A percentile compares a stretch with the other conserved stretches of the same genome.
Conservation (phyloP, 768 basidiomycete species). For the Naganishia vaughanmartiniae region DNA sequence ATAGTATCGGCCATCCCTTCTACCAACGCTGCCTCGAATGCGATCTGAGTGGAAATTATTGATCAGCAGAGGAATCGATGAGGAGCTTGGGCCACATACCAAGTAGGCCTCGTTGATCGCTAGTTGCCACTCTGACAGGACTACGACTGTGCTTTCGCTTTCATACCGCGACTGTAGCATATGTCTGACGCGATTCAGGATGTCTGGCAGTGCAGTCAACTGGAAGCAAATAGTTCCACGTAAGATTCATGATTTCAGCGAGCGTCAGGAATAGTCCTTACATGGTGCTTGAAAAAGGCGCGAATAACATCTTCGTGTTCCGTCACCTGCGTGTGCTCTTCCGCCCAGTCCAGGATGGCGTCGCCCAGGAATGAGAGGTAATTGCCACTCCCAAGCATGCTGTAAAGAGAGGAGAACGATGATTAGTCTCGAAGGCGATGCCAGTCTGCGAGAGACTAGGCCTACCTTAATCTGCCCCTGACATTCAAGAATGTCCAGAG, state of each 20-base stretch:
- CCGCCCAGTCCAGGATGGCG: conserved; percentile 18
- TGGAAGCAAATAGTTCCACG: not conserved
- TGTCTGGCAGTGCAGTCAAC: conserved; percentile 9
- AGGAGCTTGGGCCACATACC: not conserved
- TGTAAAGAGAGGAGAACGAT: not conserved
- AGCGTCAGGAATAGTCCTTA: not conserved
- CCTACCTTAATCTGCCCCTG: conserved; percentile 5
- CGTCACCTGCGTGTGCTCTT: conserved; percentile 6
- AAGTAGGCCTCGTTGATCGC: conserved; percentile 14
- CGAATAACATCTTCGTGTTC: conserved; percentile 22
- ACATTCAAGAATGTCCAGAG: conserved; percentile 22
- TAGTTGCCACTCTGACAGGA: conserved; percentile 21
- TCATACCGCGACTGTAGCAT: conserved; percentile 8
- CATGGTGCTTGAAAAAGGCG: conserved; percentile 22
- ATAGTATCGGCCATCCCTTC: conserved; percentile 14
- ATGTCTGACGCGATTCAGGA: conserved; percentile 6
- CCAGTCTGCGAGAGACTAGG: no score
- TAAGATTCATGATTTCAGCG: not conserved
- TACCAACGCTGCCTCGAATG: conserved; percentile 15
- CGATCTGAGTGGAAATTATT: not conserved
- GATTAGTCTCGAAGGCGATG: not conserved
- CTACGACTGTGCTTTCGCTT: not conserved
- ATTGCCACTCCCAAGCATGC: conserved; percentile 22
- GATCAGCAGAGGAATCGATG: not conserved
- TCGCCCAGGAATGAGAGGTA: conserved; percentile 20